Base-by-base conservation (phyloP, 371 early-diverging fungal genomes). In the Syncephalastrum monosporum region DNA sequence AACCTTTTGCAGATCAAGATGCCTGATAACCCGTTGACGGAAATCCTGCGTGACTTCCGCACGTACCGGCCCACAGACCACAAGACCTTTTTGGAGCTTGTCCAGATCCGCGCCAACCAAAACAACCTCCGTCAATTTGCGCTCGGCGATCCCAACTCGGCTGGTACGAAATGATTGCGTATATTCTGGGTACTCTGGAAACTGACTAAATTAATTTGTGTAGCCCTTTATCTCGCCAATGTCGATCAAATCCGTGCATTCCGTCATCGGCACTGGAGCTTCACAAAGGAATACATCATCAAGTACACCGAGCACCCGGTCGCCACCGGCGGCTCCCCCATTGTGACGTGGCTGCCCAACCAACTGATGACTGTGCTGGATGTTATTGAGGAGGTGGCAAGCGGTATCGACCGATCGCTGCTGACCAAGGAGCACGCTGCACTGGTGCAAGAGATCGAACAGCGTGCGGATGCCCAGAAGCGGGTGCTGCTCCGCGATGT, bases 231-330 rank as follows among this genome's bases (percentile, higher is more conserved):
- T 64, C 67, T 93, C 19, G 79, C 82, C 1, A 86, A 89, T 29
- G 81, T 94, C n/a, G 93, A 92, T 59, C 91, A 90, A 72, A 85
- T 91, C 41, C 85, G 93, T 41, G 90, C 88, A 21, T 94, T 93
- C 74, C 81, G 94, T 45, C 84, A 87, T 64, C 80, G 93, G 17
- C 94, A 94, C 66, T 94, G 94, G 94, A 82, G 74, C 62, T 90
- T 92, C 62, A 90, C 94, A 41, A 93, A 93, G 68, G 85, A 87
- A 65, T 92, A 92, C 66, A 91, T 93, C 60, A 85, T 91, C 63
- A 89, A 89, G 63, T 76, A 86, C 57, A 81, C 87, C 5, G 73
- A 71, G 47, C 89, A 91, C 72, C 89, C 89, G 27, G 79, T 85
- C 25, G 87, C 88, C 38, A 87, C 89, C 12, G 89, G 82, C 54